Conservation (phyloP, 2,329 filamentous ascomycete genomes). For the Calycina herbarum region DNA sequence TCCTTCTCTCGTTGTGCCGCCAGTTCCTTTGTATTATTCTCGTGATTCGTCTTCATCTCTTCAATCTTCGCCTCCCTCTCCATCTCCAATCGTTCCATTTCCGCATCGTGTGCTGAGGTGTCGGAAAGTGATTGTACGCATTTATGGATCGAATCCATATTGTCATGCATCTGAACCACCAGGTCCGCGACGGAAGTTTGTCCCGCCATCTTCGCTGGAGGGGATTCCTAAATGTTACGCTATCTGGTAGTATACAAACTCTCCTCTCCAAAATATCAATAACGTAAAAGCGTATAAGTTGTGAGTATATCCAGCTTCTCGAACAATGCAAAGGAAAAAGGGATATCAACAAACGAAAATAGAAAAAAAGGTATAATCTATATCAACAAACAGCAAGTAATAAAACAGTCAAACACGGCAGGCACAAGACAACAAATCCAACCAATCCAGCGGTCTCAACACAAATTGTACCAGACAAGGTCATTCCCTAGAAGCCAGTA, state of each 20-base stretch:
- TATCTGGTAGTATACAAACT: constrained; percentile 4
- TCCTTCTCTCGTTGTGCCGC: constrained; percentile 22
- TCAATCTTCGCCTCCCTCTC: constrained; percentile 29
- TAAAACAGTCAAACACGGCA: background rate
- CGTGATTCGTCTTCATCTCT: constrained; percentile 25
- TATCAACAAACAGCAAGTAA: background rate
- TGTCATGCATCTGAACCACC: constrained; percentile 31
- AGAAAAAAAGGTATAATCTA: background rate
- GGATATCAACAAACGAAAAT: background rate
- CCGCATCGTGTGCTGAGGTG: constrained; percentile 28
- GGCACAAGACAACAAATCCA: background rate
- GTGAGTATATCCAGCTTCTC: background rate
- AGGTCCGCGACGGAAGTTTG: constrained; percentile 26
- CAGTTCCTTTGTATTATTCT: constrained; percentile 20
- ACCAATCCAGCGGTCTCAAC: background rate
- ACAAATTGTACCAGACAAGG: constrained; percentile 9
- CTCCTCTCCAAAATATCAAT: background rate
- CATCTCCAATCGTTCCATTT: constrained; percentile 27
- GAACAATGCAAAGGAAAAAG: background rate
- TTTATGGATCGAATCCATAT: constrained; percentile 33
- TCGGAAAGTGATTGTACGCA: constrained; percentile 28
- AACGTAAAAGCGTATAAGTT: background rate
- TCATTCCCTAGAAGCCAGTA: constrained; percentile 4
- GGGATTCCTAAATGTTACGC: constrained; percentile 11
- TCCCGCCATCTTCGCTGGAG: constrained; percentile 9